phyloP scores from a whole-genome alignment of 1,284 basidiomycete species.

The Trichosporon asahii region DNA sequence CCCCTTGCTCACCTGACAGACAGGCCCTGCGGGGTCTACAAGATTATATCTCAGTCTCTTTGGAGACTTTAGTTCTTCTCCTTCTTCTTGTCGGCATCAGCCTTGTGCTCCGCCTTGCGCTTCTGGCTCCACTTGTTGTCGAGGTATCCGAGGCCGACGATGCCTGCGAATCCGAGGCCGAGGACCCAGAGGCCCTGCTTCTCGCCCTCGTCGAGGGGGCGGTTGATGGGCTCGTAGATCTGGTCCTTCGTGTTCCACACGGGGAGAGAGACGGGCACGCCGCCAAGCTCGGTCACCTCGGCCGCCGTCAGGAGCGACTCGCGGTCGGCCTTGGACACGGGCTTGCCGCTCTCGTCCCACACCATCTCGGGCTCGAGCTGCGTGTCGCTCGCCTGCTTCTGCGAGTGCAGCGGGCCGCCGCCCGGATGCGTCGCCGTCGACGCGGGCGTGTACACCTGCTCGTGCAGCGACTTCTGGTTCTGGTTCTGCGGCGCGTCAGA shows the following conservation, averaged over 20 bases:
- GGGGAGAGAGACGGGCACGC: slow-evolving; percentile 10
- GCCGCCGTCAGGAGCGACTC: background rate
- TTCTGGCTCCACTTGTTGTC: background rate
- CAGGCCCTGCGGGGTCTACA: background rate
- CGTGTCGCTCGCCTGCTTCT: slow-evolving; percentile 7
- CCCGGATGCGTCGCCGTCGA: slow-evolving; percentile 62
- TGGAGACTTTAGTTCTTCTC: background rate
- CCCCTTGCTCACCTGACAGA: no score
- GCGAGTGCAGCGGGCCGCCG: slow-evolving; percentile 62
- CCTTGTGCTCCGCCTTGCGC: slow-evolving; percentile 8
- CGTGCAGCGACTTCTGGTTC: slow-evolving; percentile 7
- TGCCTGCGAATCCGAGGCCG: slow-evolving; percentile 58
- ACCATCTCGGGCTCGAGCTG: slow-evolving; percentile 12
- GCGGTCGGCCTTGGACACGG: background rate
- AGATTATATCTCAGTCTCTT: background rate
- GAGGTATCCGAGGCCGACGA: slow-evolving; percentile 55
- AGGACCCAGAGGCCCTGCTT: slow-evolving; percentile 58
- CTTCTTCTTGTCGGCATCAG: slow-evolving; percentile 6
- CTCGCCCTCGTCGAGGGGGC: slow-evolving; percentile 59
- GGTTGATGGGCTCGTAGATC: slow-evolving; percentile 45
- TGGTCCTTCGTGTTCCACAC: slow-evolving; percentile 9
- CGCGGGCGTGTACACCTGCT: slow-evolving; percentile 65
- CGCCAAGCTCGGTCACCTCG: slow-evolving; percentile 13
- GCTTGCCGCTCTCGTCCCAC: slow-evolving; percentile 3
- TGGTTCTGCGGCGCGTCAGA: slow-evolving; percentile 1